Conservation (phyloP, 2,329 filamentous ascomycete species). For the Chlorencoelia australis region DNA sequence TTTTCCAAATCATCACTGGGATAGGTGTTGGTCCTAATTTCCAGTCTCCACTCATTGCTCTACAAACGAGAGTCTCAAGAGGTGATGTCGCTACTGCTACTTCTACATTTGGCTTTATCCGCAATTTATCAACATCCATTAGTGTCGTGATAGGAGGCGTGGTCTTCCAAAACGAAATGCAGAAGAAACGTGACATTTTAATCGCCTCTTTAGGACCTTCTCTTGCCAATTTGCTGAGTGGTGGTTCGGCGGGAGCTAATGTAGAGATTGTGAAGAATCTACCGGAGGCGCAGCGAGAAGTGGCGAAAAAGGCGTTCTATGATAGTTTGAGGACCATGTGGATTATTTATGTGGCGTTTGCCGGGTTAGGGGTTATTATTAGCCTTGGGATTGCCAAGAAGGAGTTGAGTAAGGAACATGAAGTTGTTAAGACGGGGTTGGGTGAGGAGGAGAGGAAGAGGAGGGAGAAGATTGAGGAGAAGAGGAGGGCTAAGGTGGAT, state of each 20-base stretch:
- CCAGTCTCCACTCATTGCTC: conserved; percentile 56
- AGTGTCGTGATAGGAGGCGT: conserved; percentile 40
- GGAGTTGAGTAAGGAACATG: conserved; percentile 38
- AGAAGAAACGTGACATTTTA: conserved; percentile 17
- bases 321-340: conserved; percentile 24
- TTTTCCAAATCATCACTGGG: conserved; percentile 54
- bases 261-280: conserved; percentile 19
- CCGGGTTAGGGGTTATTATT: conserved; percentile 28
- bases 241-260: conserved; percentile 20
- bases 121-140: conserved; percentile 34
- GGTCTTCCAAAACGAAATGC: conserved; percentile 39
- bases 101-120: conserved; percentile 56
- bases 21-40: conserved; percentile 60
- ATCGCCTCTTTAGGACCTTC: conserved; percentile 15
- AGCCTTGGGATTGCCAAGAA: conserved; percentile 35
- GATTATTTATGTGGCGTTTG: conserved; percentile 24
- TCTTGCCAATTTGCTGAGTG: conserved; percentile 17
- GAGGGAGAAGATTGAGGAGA: conserved; percentile 12
- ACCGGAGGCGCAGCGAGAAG: conserved; percentile 12
- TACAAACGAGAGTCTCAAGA: conserved; percentile 52
- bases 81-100: conserved; percentile 60
- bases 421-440: conserved; percentile 40
- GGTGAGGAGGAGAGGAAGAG: conserved; percentile 18
- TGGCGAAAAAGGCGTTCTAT: conserved; percentile 19
- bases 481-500: conserved; percentile 10